phyloP scores from a whole-genome alignment of 2,329 filamentous ascomycete genomes.

The Incumbomyces delicatus region DNA sequence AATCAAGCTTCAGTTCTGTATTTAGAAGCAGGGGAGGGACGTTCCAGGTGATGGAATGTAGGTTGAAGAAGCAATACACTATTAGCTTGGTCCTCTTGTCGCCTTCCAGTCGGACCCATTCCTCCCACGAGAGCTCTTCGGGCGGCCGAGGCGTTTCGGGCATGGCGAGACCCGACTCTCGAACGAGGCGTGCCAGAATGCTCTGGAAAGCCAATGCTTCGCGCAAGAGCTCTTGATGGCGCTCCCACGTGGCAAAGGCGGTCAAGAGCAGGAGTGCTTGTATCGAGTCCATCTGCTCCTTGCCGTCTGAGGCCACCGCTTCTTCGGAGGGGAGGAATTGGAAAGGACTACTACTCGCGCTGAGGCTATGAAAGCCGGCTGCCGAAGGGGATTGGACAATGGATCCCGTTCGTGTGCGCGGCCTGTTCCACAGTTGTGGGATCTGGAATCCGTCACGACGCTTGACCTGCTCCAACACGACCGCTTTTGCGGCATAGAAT shows the following conservation, averaged over 20 bases:
- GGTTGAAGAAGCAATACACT: constrained; percentile 49
- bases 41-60: constrained; percentile 54
- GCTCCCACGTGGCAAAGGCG: constrained; percentile 51
- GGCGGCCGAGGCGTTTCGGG: constrained; percentile 14
- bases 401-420: constrained; percentile 28
- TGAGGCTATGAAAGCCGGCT: constrained; percentile 28
- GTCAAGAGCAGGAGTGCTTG: constrained; percentile 45
- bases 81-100: constrained; percentile 47
- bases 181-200: constrained; percentile 45
- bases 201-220: constrained; percentile 50
- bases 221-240: constrained; percentile 46
- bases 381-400: constrained; percentile 30
- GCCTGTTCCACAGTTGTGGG: constrained; percentile 33
- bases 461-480: constrained; percentile 44
- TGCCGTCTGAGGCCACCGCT: constrained; percentile 28
- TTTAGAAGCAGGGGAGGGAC: constrained; percentile 50
- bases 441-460: constrained; percentile 39
- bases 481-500: constrained; percentile 47
- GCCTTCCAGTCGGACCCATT: constrained; percentile 46
- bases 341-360: constrained; percentile 35
- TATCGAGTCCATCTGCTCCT: constrained; percentile 41
- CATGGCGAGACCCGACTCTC: constrained; percentile 41
- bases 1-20: constrained; percentile 43
- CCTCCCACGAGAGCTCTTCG: constrained; percentile 39
- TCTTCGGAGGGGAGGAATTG: constrained; percentile 23